Evolutionary conservation across 1,139 yeast genomes (phyloP).

Genomic region (Yamadazyma mexicana): DNA sequence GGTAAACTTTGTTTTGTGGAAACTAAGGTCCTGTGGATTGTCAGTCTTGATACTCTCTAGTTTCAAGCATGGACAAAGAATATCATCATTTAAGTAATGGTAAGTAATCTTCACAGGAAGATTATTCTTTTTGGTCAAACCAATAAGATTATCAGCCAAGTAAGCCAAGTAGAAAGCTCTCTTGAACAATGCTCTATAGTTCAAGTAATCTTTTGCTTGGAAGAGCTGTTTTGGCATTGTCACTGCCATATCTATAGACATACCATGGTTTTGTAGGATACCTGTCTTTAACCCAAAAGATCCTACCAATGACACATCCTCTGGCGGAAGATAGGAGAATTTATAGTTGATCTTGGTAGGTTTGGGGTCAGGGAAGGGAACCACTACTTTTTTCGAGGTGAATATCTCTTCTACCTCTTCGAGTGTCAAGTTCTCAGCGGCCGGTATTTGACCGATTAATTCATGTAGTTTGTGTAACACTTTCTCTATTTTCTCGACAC

Average conservation of each 20-base stretch:
- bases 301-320: slow-evolving; percentile 77
- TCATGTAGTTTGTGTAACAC: slow-evolving; percentile 77
- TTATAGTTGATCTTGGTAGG: slow-evolving; percentile 70
- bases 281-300: slow-evolving; percentile 87
- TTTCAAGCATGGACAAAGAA: slow-evolving; percentile 61
- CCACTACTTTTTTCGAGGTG: slow-evolving; percentile 50
- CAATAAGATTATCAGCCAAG: slow-evolving; percentile 62
- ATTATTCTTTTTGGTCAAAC: slow-evolving; percentile 53
- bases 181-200: slow-evolving; percentile 87
- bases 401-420: slow-evolving; percentile 53
- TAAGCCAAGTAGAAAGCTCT: slow-evolving; percentile 84
- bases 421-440: slow-evolving; percentile 49
- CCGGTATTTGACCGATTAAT: slow-evolving; percentile 62
- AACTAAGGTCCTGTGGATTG: slow-evolving; percentile 49
- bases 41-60: slow-evolving; percentile 54
- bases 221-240: slow-evolving; percentile 78
- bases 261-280: slow-evolving; percentile 47
- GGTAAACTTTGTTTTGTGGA: slow-evolving; percentile 67
- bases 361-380: slow-evolving; percentile 91
- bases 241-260: slow-evolving; percentile 73
- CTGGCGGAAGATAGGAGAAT: slow-evolving; percentile 71
- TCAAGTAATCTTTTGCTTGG: slow-evolving; percentile 85
- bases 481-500: slow-evolving; percentile 68
- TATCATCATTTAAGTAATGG: slow-evolving; percentile 65
- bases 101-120: slow-evolving; percentile 56